Percentiles rank a stretch among this genome's conserved stretches.
Conservation (phyloP, 2,329 filamentous ascomycete species). For the Sporothrix variecibatus region DNA sequence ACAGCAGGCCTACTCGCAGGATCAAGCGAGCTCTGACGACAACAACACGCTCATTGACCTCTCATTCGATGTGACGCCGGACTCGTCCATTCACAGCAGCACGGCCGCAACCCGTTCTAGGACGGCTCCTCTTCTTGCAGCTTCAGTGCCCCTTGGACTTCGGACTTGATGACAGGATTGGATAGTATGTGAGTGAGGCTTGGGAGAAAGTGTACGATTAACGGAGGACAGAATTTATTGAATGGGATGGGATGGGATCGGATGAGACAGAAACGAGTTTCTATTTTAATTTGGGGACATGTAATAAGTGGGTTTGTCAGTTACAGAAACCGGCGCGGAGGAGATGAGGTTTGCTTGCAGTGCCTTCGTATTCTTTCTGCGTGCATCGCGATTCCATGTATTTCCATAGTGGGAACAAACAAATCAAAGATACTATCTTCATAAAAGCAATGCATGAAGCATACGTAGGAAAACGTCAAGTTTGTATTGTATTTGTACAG, state of each 20-base stretch:
- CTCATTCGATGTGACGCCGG: background rate
- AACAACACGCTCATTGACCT: slow-evolving; percentile 7
- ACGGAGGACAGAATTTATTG: background rate
- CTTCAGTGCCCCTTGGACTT: slow-evolving; percentile 24
- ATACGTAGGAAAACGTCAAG: too few relatives aligned
- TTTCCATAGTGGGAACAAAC: background rate
- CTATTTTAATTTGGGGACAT: background rate
- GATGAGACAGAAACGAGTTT: background rate
- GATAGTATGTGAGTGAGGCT: slow-evolving; percentile 11
- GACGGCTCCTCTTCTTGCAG: background rate
- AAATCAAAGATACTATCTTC: background rate
- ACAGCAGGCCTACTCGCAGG: background rate
- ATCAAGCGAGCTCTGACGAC: background rate
- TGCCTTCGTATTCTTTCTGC: background rate
- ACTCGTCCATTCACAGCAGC: background rate
- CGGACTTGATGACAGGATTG: slow-evolving; percentile 26
- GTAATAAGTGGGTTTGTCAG: background rate
- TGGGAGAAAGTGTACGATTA: background rate
- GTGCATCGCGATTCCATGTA: background rate
- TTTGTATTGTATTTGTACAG: too few relatives aligned
- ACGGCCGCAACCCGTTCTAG: background rate
- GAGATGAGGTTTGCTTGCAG: background rate
- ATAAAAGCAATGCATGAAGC: background rate
- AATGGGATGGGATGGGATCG: background rate
- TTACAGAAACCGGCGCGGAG: background rate